These are phyloP conservation scores for Amorphotheca resinae DNA, from an alignment of 495 filamentous ascomycete species.

Conservation along the genomic window DNA sequence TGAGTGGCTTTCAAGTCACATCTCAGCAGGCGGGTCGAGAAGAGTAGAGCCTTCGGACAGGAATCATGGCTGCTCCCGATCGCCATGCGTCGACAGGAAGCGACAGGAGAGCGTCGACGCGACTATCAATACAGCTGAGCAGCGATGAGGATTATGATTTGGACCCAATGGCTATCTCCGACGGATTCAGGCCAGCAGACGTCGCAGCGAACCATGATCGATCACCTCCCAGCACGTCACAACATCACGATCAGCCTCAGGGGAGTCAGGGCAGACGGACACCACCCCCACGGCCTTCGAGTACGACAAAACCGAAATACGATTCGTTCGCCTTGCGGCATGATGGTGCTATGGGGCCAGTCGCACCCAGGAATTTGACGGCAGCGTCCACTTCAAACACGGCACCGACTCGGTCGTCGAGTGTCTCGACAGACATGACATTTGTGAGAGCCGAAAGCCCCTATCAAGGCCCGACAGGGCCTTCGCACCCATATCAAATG, in stretches of 20 bases:
- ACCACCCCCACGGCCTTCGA: slow-evolving; percentile 31
- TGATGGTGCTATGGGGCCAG: slow-evolving; percentile 27
- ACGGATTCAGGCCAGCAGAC: slow-evolving; percentile 28
- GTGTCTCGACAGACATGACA: slow-evolving; percentile 25
- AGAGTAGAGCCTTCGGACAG: neutral
- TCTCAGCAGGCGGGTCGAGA: neutral
- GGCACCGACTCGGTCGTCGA: slow-evolving; percentile 24
- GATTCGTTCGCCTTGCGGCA: slow-evolving; percentile 32
- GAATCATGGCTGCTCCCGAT: slow-evolving; percentile 11
- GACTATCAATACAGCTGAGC: slow-evolving; percentile 12
- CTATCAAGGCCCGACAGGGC: slow-evolving; percentile 50
- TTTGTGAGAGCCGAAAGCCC: slow-evolving; percentile 41
- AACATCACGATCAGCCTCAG: slow-evolving; percentile 15
- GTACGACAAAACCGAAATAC: slow-evolving; percentile 32
- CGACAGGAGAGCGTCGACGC: slow-evolving; percentile 15
- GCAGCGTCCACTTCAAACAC: slow-evolving; percentile 7
- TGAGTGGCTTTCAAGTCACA: no score
- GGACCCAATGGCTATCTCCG: slow-evolving; percentile 29
- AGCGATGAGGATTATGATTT: slow-evolving; percentile 30
- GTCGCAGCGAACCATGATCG: slow-evolving; percentile 10
- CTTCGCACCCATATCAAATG: slow-evolving; percentile 80
- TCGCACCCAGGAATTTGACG: slow-evolving; percentile 6
- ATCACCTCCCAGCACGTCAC: slow-evolving; percentile 18
- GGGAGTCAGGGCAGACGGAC: neutral
- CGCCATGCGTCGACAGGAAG: slow-evolving; percentile 11